A percentile compares a stretch with the other conserved stretches of the same genome.
Conservation (phyloP, 192 early-diverging fungal genomes). For the Coemansia sp. region DNA sequence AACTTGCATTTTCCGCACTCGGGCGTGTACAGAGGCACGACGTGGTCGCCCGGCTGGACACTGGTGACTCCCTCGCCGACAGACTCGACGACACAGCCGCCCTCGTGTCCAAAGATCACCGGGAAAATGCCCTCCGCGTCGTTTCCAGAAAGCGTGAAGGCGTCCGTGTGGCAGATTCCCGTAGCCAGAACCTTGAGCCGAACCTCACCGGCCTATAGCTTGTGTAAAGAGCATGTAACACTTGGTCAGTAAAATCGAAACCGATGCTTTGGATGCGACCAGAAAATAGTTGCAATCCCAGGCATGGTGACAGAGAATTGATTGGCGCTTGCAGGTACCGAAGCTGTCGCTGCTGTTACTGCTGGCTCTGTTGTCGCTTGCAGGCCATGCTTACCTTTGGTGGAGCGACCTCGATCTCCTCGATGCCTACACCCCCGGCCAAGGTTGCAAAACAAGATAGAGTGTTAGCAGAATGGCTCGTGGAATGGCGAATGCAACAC, state of each 20-base stretch:
- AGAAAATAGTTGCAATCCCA: too few relatives aligned
- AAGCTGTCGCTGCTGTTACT: too few relatives aligned
- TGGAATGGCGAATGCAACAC: too few relatives aligned
- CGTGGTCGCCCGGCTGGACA: conserved; percentile 89
- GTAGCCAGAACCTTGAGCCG: conserved; percentile 90
- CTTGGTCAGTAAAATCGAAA: too few relatives aligned
- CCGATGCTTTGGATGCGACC: too few relatives aligned
- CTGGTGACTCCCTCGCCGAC: conserved; percentile 93
- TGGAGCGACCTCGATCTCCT: conserved; percentile 91
- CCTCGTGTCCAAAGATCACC: conserved; percentile 93
- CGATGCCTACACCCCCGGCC: conserved; percentile 83
- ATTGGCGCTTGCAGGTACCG: too few relatives aligned
- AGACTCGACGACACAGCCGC: conserved; percentile 92
- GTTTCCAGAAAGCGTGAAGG: conserved; percentile 88
- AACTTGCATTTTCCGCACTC: conserved; percentile 96
- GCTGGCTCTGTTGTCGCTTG: too few relatives aligned
- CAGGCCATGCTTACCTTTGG: conserved; percentile 77
- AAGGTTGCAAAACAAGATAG: background rate
- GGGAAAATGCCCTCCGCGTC: conserved; percentile 88
- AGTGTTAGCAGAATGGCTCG: too few relatives aligned
- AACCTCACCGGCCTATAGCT: conserved; percentile 86
- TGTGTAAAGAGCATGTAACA: too few relatives aligned
- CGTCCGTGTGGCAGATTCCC: conserved; percentile 94
- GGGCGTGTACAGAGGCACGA: conserved; percentile 88
- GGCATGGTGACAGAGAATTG: too few relatives aligned